Percentiles rank a stretch among this genome's conserved stretches.
phyloP scores from a whole-genome alignment of 148 eudicot species.

The Rhododendron griersonianum region DNA sequence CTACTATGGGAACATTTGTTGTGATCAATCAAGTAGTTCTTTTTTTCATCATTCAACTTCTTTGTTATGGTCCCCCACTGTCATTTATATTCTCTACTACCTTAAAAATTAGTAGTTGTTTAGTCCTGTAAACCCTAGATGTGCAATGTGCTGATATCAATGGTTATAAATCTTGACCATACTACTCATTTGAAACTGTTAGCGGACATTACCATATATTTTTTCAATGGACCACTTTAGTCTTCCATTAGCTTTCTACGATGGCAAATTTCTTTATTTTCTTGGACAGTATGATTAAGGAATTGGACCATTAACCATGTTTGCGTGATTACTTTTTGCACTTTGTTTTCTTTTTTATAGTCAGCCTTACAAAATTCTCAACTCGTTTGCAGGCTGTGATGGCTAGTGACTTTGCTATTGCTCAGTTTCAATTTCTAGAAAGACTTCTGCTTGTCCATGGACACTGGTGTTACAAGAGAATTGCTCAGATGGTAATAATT shows the following conservation, averaged over 20 bases:
- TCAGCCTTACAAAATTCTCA: slow-evolving; percentile 34
- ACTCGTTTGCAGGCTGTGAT: slow-evolving; percentile 83
- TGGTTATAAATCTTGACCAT: neutral
- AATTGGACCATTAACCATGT: neutral
- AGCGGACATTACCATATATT: neutral
- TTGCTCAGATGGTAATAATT: slow-evolving; percentile 83
- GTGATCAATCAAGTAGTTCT: too few relatives aligned
- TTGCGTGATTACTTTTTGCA: neutral
- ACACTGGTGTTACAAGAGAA: slow-evolving; percentile 98
- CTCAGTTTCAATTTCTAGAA: slow-evolving; percentile 89
- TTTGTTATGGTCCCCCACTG: neutral
- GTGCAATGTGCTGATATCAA: neutral
- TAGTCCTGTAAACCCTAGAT: neutral
- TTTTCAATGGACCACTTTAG: neutral
- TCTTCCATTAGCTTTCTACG: neutral
- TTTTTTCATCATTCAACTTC: neutral
- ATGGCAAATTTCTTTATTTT: neutral
- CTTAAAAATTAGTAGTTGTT: neutral
- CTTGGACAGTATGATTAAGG: neutral
- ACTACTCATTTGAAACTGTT: neutral
- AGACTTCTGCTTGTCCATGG: slow-evolving; percentile 92
- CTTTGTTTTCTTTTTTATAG: neutral
- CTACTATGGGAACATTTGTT: too few relatives aligned
- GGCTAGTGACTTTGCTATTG: slow-evolving; percentile 96
- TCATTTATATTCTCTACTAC: too few relatives aligned